Percentiles rank a stretch among this genome's conserved stretches.
phyloP scores from a whole-genome alignment of 2,329 filamentous ascomycete genomes.

The Trichoderma atroviride region DNA sequence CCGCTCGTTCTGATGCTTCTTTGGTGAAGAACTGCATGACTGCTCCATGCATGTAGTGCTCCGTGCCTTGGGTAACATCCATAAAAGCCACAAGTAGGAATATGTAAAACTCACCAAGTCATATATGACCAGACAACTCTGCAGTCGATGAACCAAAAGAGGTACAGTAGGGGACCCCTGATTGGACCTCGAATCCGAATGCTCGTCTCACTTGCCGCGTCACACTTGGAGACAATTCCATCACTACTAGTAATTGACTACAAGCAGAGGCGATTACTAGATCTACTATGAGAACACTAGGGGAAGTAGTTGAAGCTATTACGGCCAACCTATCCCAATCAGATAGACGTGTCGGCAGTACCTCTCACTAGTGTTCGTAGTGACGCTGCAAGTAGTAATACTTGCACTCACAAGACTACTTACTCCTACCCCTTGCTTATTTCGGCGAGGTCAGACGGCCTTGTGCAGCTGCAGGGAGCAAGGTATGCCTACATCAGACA shows the following conservation, averaged over 20 bases:
- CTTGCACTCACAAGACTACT: conserved; percentile 16
- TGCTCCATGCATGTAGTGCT: neutral
- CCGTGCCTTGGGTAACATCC: neutral
- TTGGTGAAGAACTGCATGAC: conserved; percentile 4
- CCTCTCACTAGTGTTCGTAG: neutral
- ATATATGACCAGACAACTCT: neutral
- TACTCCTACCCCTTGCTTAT: conserved; percentile 21
- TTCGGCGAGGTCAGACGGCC: conserved; percentile 29
- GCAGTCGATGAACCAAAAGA: neutral
- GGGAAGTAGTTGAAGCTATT: neutral
- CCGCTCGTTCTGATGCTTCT: neutral
- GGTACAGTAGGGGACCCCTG: neutral
- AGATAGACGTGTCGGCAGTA: neutral
- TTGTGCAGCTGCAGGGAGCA: conserved; percentile 28
- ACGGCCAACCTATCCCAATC: conserved; percentile 3
- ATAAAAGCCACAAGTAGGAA: neutral
- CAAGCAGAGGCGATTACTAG: neutral
- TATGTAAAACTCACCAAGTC: neutral
- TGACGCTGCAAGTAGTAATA: neutral
- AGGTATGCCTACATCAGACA: neutral
- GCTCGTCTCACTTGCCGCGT: conserved; percentile 6
- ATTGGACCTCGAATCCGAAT: conserved; percentile 6
- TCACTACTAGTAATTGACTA: neutral
- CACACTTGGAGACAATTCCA: neutral
- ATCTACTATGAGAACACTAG: neutral